Evolutionary conservation across 257 asterid species (phyloP).

Genomic region (Schizonepeta tenuifolia): DNA sequence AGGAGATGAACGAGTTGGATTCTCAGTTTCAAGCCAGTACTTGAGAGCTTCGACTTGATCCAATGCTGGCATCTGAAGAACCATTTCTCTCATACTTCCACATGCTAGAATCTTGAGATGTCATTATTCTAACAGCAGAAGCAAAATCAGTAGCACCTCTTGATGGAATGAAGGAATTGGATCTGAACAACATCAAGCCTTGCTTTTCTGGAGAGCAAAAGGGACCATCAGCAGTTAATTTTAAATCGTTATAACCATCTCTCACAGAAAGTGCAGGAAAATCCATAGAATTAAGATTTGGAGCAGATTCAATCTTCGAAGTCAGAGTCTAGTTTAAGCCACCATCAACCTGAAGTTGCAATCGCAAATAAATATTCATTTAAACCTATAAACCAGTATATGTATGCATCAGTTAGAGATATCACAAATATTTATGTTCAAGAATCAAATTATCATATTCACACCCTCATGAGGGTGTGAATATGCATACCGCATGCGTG

Average conservation of each 20-base stretch:
- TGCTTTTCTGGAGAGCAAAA: slow-evolving; percentile 65
- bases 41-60: too few relatives aligned
- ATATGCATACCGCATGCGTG: too few relatives aligned
- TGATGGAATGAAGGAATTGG: slow-evolving; percentile 67
- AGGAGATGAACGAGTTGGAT: too few relatives aligned
- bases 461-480: too few relatives aligned
- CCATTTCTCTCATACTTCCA: slow-evolving; percentile 88
- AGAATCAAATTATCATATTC: neutral
- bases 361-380: slow-evolving; percentile 32
- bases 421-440: slow-evolving; percentile 1
- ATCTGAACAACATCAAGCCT: slow-evolving; percentile 54
- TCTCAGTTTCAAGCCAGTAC: too few relatives aligned
- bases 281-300: too few relatives aligned
- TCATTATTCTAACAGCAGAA: slow-evolving; percentile 82
- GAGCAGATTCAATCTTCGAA: slow-evolving; percentile 71
- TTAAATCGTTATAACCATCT: slow-evolving; percentile 58
- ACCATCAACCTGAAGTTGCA: slow-evolving; percentile 88
- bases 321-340: slow-evolving; percentile 62
- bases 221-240: slow-evolving; percentile 55
- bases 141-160: slow-evolving; percentile 91
- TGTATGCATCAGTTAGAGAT: slow-evolving; percentile 6
- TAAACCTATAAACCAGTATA: slow-evolving; percentile 8
- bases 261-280: slow-evolving; percentile 86
- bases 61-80: too few relatives aligned
- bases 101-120: slow-evolving; percentile 75